Evolutionary conservation across 768 basidiomycete species (phyloP).

Genomic region (Cubamyces sp.): DNA sequence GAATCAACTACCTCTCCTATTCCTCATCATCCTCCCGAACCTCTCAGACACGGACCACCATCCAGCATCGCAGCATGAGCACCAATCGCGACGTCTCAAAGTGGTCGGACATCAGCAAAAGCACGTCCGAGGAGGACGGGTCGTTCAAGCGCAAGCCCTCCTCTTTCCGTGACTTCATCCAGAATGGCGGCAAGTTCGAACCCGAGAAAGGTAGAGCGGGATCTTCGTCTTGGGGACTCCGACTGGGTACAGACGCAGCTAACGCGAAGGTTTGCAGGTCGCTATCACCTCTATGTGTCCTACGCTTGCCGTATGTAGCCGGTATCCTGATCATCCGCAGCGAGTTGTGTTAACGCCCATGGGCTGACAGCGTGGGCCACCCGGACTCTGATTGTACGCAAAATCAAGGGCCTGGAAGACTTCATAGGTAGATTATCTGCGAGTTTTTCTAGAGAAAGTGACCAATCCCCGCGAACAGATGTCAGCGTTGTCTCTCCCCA

Average conservation of each 20-base stretch:
- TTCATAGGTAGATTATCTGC: slow-evolving; percentile 63
- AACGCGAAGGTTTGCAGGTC: slow-evolving; percentile 48
- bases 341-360: slow-evolving; percentile 2
- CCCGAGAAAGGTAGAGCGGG: slow-evolving; percentile 71
- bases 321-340: neutral
- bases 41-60: no score
- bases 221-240: neutral
- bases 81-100: slow-evolving; percentile 35
- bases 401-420: slow-evolving; percentile 90
- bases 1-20: no score
- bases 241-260: neutral
- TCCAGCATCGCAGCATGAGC: slow-evolving; percentile 9
- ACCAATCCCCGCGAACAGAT: slow-evolving; percentile 44
- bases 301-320: slow-evolving; percentile 74
- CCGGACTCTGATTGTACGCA: slow-evolving; percentile 82
- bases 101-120: slow-evolving; percentile 58
- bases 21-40: no score
- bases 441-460: neutral
- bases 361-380: slow-evolving; percentile 82
- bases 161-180: slow-evolving; percentile 57
- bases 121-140: slow-evolving; percentile 61
- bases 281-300: slow-evolving; percentile 92
- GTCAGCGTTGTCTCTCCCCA: slow-evolving; percentile 83
- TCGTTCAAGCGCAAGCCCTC: slow-evolving; percentile 63
- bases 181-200: slow-evolving; percentile 61